These are phyloP conservation scores for Artomyces pyxidatus DNA, from an alignment of 768 basidiomycete species.

Conservation along the genomic window DNA sequence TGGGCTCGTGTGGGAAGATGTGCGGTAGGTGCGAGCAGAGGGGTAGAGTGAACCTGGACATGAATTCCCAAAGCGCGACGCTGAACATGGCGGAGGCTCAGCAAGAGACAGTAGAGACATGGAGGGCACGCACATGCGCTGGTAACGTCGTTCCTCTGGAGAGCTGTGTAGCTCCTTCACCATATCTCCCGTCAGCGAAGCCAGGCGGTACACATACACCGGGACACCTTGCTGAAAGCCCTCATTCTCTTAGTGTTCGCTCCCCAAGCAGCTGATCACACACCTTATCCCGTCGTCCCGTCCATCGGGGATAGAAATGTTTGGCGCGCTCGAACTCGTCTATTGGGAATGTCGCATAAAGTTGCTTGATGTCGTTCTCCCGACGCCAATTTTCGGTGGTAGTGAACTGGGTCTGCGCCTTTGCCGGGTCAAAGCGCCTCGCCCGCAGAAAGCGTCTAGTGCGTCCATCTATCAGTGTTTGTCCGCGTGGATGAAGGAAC, in stretches of 20 bases:
- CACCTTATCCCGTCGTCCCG: slow-evolving; percentile 70
- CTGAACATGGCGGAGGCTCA: no score
- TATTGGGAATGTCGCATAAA: slow-evolving; percentile 50
- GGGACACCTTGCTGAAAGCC: slow-evolving; percentile 51
- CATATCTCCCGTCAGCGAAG: slow-evolving; percentile 43
- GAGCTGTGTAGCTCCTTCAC: slow-evolving; percentile 55
- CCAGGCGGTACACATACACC: slow-evolving; percentile 68
- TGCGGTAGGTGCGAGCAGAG: slow-evolving; percentile 58
- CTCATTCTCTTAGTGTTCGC: neutral
- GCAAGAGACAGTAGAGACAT: no score
- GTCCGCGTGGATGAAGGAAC: neutral
- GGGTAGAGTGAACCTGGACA: slow-evolving; percentile 56
- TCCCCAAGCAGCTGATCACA: neutral
- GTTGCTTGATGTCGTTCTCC: slow-evolving; percentile 48
- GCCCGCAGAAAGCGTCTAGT: slow-evolving; percentile 78
- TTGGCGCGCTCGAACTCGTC: slow-evolving; percentile 54
- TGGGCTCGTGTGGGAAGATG: slow-evolving; percentile 13
- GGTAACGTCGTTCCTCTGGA: slow-evolving; percentile 46
- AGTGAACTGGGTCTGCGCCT: slow-evolving; percentile 65
- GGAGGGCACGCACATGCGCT: slow-evolving; percentile 50
- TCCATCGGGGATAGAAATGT: slow-evolving; percentile 75
- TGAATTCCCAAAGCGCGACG: slow-evolving; percentile 56
- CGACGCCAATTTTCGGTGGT: slow-evolving; percentile 62
- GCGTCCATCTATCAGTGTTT: neutral
- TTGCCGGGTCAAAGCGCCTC: slow-evolving; percentile 50